Base-by-base conservation (phyloP, 1,284 basidiomycete species). In the Phylloboletellus chloephorus region DNA sequence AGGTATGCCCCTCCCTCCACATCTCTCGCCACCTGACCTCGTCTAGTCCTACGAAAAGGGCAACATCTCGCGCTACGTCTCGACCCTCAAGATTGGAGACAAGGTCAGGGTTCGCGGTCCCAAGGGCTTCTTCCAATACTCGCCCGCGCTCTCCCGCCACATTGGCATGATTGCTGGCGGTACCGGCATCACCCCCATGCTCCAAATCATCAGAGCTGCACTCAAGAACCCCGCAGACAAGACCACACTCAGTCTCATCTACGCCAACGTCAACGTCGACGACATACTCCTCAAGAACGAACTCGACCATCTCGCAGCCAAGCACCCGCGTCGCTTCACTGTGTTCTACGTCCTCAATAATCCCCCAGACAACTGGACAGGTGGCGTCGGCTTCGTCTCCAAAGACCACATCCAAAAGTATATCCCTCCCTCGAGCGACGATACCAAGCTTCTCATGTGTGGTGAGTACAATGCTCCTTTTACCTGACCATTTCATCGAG, bases 91-190 rank as follows among this genome's bases (percentile, higher is more conserved):
- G 55, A 73, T 95, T 50, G 91, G 92, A 41, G 82, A 95, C 65
- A 81, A 74, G 31, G 73, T 97, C 53, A 80, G 82, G 52, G 78
- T 98, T 72, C 96, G 92, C 67, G 95, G 95, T 2, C 95, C 95
- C 53, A 96, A 91, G 69, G 95, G 95, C 46, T 84, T 88, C 68
- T 98, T 96, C 72, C 74, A 72, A 50, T 94, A 93, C 67, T 56
- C 67, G 43, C 74, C 79, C n/a, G 71, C 70, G 36, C 71, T 92
- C 28, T 75, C 83, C 16, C 72, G 73, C 49, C 79, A 86, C 54
- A 69, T 98, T 46, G 88, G 92, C 57, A 95, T 98, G 93, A 94
- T 98, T 54, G 94, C 95, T 15, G 95, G 95, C 31, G 86, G 86
- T 19, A 88, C 95, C 4, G 95, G 95, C 49, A 95, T 98, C 63